A percentile compares a stretch with the other conserved stretches of the same genome.
phyloP scores from a whole-genome alignment of 495 filamentous ascomycete genomes.

The Podospora conica region DNA sequence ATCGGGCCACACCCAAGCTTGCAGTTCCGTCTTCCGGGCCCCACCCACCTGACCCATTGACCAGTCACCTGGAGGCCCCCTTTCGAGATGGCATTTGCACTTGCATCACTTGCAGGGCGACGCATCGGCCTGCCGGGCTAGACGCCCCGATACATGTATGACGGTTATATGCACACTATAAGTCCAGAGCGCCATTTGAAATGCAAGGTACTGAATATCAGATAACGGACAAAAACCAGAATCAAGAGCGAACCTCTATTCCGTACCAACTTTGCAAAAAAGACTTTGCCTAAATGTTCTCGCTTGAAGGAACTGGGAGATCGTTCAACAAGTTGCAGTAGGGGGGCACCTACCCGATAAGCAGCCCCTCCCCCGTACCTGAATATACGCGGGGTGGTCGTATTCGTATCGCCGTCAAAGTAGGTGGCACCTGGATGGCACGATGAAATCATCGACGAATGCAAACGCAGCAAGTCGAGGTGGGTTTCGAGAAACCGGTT shows the following conservation, averaged over 20 bases:
- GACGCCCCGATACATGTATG: constrained; percentile 12
- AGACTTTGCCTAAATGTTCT: too few species aligned
- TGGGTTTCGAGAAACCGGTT: background rate
- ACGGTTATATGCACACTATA: background rate
- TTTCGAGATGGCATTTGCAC: background rate
- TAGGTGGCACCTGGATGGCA: background rate
- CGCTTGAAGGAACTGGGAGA: too few species aligned
- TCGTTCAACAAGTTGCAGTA: background rate
- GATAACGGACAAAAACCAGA: background rate
- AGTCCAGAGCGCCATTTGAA: background rate
- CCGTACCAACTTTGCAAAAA: too few species aligned
- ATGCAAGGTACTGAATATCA: background rate
- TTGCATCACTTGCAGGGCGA: background rate
- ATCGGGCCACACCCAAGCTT: constrained; percentile 27
- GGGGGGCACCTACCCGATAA: background rate
- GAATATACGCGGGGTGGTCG: background rate
- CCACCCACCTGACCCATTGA: constrained; percentile 1
- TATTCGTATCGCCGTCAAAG: constrained; percentile 1
- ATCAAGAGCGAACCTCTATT: background rate
- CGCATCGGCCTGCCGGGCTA: background rate
- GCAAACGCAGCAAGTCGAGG: background rate
- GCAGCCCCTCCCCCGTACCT: background rate
- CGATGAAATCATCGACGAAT: constrained; percentile 23
- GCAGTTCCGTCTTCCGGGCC: constrained; percentile 27
- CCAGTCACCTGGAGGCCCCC: constrained; percentile 2